A percentile compares a stretch with the other conserved stretches of the same genome.
phyloP scores from a whole-genome alignment of 257 asterid genomes.

The Nicotiana paniculata region DNA sequence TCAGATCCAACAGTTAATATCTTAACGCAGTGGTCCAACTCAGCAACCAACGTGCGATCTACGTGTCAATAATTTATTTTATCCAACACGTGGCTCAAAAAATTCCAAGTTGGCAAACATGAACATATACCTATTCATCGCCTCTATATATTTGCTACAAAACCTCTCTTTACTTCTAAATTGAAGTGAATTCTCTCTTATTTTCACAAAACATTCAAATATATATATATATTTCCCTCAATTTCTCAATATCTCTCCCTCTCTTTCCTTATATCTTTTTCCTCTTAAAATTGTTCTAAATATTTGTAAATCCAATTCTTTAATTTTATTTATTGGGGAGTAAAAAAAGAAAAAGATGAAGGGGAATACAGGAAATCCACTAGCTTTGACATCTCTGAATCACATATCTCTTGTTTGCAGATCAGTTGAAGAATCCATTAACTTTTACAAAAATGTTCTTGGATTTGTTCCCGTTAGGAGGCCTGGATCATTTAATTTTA shows the following conservation, averaged over 20 bases:
- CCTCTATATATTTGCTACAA: not conserved
- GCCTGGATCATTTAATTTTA: slow-evolving; percentile 71
- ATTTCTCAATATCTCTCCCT: not conserved
- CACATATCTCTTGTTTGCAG: slow-evolving; percentile 76
- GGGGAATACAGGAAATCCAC: slow-evolving; percentile 50
- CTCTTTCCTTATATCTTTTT: not conserved
- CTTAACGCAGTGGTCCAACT: not conserved
- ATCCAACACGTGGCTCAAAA: not conserved
- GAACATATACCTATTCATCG: not conserved
- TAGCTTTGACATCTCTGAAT: slow-evolving; percentile 70
- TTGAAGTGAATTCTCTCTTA: too few species aligned
- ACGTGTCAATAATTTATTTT: not conserved
- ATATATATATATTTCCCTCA: not conserved
- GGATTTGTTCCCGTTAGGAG: slow-evolving; percentile 77
- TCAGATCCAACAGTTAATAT: too few species aligned
- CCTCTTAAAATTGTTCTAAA: not conserved
- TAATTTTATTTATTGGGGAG: not conserved
- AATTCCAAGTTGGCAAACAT: not conserved
- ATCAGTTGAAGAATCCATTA: slow-evolving; percentile 74
- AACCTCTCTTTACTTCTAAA: not conserved
- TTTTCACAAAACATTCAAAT: not conserved
- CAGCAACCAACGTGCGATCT: not conserved
- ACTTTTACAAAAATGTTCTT: slow-evolving; percentile 64
- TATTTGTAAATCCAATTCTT: not conserved
- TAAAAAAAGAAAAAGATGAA: slow-evolving; percentile 27